These are phyloP conservation scores for Chenopodium berlandieri DNA, from an alignment of 148 eudicot species.

Conservation along the genomic window DNA sequence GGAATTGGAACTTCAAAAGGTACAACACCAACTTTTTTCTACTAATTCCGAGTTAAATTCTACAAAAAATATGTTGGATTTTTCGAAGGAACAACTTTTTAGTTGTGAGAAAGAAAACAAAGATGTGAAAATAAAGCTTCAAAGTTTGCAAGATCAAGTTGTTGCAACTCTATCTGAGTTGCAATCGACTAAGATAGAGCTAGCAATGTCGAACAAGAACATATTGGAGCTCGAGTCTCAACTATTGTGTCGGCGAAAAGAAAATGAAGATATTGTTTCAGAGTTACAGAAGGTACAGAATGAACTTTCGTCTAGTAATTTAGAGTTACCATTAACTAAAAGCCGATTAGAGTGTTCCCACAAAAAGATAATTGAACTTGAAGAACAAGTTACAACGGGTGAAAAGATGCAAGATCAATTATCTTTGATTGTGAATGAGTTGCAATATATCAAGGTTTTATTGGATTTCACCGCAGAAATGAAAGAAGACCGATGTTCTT, in stretches of 20 bases:
- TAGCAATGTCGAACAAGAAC: slow-evolving; percentile 11
- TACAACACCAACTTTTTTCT: not conserved
- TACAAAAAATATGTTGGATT: not conserved
- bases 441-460: not conserved
- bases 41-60: not conserved
- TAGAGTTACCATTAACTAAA: not conserved
- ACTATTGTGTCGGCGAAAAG: not conserved
- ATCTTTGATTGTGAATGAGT: not conserved
- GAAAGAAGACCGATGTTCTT: not conserved
- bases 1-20: not conserved
- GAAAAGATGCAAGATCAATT: not conserved
- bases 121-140: not conserved
- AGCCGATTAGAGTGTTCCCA: not conserved
- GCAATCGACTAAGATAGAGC: slow-evolving; percentile 12
- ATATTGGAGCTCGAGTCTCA: slow-evolving; percentile 10
- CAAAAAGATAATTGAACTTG: not conserved
- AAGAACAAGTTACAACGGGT: not conserved
- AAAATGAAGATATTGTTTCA: slow-evolving; percentile 1
- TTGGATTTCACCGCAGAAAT: slow-evolving; percentile 8
- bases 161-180: not conserved
- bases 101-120: not conserved
- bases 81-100: slow-evolving; percentile 2
- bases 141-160: slow-evolving; percentile 12
- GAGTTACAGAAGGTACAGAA: slow-evolving; percentile 6
- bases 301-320: not conserved